These are phyloP conservation scores for Cymbopogon flexuosus DNA, from an alignment of 202 grass and related monocot genomes.

Conservation along the genomic window DNA sequence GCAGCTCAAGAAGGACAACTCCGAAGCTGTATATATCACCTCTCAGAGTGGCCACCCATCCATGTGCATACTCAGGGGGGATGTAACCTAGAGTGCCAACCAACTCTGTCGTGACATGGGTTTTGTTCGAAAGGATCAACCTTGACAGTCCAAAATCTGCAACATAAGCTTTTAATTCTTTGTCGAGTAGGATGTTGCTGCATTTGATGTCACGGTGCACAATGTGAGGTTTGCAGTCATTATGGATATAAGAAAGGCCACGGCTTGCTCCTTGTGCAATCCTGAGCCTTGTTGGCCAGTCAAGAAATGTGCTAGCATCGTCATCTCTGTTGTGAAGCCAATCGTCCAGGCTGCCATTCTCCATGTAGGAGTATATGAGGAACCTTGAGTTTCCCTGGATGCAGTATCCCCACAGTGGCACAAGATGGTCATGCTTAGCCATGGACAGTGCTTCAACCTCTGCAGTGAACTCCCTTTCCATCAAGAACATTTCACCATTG, in stretches of 20 bases:
- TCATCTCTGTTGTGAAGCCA: constrained; percentile 65
- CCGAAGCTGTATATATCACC: constrained; percentile 75
- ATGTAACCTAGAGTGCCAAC: constrained; percentile 79
- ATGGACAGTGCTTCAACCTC: too few species aligned
- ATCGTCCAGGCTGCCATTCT: neutral
- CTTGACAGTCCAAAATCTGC: constrained; percentile 76
- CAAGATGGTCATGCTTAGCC: too few species aligned
- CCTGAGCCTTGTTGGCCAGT: constrained; percentile 51
- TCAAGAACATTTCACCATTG: too few species aligned
- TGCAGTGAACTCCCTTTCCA: too few species aligned
- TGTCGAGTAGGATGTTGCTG: constrained; percentile 79
- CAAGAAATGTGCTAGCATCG: constrained; percentile 42
- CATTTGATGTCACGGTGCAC: constrained; percentile 83
- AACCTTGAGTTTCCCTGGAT: too few species aligned
- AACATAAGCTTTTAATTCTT: constrained; percentile 59
- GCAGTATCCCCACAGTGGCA: too few species aligned
- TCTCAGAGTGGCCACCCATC: constrained; percentile 49
- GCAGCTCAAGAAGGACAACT: constrained; percentile 64
- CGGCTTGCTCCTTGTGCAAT: constrained; percentile 52
- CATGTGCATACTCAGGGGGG: constrained; percentile 65
- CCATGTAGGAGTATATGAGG: too few species aligned
- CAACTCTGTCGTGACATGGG: constrained; percentile 74
- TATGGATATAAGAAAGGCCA: constrained; percentile 65
- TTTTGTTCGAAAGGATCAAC: constrained; percentile 50
- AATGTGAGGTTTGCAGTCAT: constrained; percentile 60